phyloP scores from a whole-genome alignment of 345 rosid species.

The Rhodomyrtus tomentosa region DNA sequence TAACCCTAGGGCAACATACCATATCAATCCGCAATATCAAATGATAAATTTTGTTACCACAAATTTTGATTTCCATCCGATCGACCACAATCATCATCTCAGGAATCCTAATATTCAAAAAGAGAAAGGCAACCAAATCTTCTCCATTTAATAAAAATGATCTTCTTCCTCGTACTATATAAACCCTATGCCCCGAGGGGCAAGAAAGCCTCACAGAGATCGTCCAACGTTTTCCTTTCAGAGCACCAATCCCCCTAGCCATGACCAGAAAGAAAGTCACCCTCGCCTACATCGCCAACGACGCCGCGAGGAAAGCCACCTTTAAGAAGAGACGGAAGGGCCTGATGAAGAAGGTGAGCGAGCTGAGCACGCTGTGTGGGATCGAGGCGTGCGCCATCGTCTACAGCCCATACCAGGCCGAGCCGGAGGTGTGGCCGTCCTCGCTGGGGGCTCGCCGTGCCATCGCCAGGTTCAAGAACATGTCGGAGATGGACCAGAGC shows the following conservation, averaged over 20 bases:
- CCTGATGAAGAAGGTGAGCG: constrained; percentile 9
- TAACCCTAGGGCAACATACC: background rate
- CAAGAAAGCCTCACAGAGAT: background rate
- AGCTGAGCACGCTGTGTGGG: constrained; percentile 12
- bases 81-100: background rate
- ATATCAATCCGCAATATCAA: background rate
- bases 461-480: constrained; percentile 5
- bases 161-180: background rate
- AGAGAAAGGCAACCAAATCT: background rate
- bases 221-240: background rate
- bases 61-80: background rate
- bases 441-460: constrained; percentile 5
- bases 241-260: background rate
- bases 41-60: background rate
- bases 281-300: constrained; percentile 4
- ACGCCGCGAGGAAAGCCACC: constrained; percentile 6
- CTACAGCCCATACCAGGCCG: constrained; percentile 9
- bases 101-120: background rate
- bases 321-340: constrained; percentile 20
- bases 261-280: constrained; percentile 15
- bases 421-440: constrained; percentile 37
- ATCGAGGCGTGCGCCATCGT: constrained; percentile 11
- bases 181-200: background rate
- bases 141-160: background rate
- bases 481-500: constrained; percentile 33